Evolutionary conservation across 139 green algal species (phyloP).

Genomic region (Raphidocelis subcapitata): DNA sequence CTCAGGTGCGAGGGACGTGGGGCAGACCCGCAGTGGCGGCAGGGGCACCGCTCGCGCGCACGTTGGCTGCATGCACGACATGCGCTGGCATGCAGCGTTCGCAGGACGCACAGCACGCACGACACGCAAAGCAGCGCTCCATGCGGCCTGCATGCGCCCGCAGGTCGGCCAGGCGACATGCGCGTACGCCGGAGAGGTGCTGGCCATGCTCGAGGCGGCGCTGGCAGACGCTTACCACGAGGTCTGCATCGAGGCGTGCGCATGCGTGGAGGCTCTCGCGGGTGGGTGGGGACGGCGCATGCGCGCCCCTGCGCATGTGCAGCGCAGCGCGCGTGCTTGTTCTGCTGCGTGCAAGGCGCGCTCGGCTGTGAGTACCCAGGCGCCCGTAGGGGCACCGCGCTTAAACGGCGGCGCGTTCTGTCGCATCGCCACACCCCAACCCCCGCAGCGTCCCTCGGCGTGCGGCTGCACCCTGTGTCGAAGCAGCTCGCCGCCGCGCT

Average conservation of each 20-base stretch:
- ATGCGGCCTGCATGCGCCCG: too few species aligned
- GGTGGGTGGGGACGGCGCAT: too few species aligned
- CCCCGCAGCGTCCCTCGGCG: slow-evolving; percentile 38
- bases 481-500: slow-evolving; percentile 59
- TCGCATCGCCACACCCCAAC: too few species aligned
- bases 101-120: too few species aligned
- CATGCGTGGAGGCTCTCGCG: slow-evolving; percentile 30
- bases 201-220: slow-evolving; percentile 29
- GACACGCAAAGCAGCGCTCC: too few species aligned
- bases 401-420: too few species aligned
- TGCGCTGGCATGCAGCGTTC: too few species aligned
- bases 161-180: slow-evolving; percentile 35
- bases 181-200: slow-evolving; percentile 53
- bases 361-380: neutral
- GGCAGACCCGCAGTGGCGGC: slow-evolving; percentile 51
- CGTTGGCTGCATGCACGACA: too few species aligned
- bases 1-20: slow-evolving; percentile 30
- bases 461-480: slow-evolving; percentile 43
- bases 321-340: neutral
- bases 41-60: slow-evolving; percentile 23
- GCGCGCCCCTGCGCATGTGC: too few species aligned
- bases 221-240: slow-evolving; percentile 53
- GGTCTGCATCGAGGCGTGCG: slow-evolving; percentile 47
- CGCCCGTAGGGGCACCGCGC: too few species aligned
- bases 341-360: neutral